Conservation (phyloP, 768 basidiomycete species). For the Leccinum rimulosum region DNA sequence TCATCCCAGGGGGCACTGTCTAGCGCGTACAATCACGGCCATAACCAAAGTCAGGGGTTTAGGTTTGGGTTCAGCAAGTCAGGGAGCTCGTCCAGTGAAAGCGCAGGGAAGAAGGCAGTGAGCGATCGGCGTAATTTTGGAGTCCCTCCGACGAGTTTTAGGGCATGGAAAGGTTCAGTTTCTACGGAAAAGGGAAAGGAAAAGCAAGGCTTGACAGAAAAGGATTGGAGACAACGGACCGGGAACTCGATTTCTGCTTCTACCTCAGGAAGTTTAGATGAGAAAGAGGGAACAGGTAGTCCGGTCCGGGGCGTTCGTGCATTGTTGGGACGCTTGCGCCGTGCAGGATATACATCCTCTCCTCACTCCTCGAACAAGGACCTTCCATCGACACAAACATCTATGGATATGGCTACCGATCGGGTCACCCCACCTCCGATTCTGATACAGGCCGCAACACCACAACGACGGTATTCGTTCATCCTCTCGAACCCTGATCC, state of each 20-base stretch:
- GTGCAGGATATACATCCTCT: slow-evolving; percentile 27
- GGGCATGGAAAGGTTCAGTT: slow-evolving; percentile 20
- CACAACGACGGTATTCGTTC: slow-evolving; percentile 27
- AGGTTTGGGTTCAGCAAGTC: neutral
- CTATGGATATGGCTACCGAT: slow-evolving; percentile 7
- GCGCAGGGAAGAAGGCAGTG: slow-evolving; percentile 6
- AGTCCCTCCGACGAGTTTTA: slow-evolving; percentile 30
- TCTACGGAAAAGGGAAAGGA: slow-evolving; percentile 10
- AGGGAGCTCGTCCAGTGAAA: too few relatives aligned
- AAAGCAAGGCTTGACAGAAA: slow-evolving; percentile 14
- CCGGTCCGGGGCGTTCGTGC: slow-evolving; percentile 26
- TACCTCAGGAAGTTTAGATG: slow-evolving; percentile 18
- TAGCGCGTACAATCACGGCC: slow-evolving; percentile 18
- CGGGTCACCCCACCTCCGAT: slow-evolving; percentile 16
- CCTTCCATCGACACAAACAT: slow-evolving; percentile 13
- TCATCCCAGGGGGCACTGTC: slow-evolving; percentile 32
- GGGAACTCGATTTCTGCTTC: slow-evolving; percentile 19
- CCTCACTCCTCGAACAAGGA: slow-evolving; percentile 26
- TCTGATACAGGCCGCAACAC: slow-evolving; percentile 14
- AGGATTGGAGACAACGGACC: slow-evolving; percentile 8
- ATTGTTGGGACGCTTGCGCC: slow-evolving; percentile 26
- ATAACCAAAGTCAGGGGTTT: slow-evolving; percentile 16
- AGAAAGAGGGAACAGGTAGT: slow-evolving; percentile 24
- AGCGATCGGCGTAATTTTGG: slow-evolving; percentile 16
- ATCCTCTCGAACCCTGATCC: slow-evolving; percentile 33